phyloP scores from a whole-genome alignment of 495 filamentous ascomycete genomes.

The Xylaria acuta region DNA sequence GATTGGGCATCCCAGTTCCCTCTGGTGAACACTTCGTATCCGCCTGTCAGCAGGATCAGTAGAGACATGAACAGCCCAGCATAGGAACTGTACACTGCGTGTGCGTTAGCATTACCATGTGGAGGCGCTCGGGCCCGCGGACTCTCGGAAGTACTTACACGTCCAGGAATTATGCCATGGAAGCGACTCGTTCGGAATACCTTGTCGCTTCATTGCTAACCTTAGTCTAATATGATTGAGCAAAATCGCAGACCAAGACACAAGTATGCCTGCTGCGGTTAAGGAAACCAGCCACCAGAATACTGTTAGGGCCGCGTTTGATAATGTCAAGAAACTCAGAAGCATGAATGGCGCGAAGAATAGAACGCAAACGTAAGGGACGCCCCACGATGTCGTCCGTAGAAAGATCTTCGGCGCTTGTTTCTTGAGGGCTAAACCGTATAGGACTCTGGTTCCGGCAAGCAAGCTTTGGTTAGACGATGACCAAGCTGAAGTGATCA shows the following conservation, averaged over 20 bases:
- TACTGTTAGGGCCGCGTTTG: conserved; percentile 60
- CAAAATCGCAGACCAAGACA: conserved; percentile 60
- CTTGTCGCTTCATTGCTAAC: conserved; percentile 50
- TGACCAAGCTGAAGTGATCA: conserved; percentile 75
- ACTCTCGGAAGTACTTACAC: conserved; percentile 30
- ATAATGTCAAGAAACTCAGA: conserved; percentile 66
- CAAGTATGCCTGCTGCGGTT: conserved; percentile 59
- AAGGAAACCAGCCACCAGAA: conserved; percentile 68
- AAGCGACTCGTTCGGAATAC: conserved; percentile 43
- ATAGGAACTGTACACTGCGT: conserved; percentile 43
- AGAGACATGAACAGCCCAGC: conserved; percentile 52
- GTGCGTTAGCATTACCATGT: conserved; percentile 23
- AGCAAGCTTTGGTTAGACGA: conserved; percentile 69
- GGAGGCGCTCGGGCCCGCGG: background rate
- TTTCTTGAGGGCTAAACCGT: conserved; percentile 65
- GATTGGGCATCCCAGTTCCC: conserved; percentile 54
- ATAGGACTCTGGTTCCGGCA: conserved; percentile 67
- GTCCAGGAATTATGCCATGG: conserved; percentile 55
- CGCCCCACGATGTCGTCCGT: conserved; percentile 64
- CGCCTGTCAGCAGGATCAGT: conserved; percentile 54
- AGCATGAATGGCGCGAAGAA: conserved; percentile 60
- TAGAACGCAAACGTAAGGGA: conserved; percentile 64
- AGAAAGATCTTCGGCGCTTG: conserved; percentile 65
- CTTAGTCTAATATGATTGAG: conserved; percentile 55
- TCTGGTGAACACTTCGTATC: conserved; percentile 54